phyloP scores from a whole-genome alignment of 768 basidiomycete species.

The Leccinum uliginosum region DNA sequence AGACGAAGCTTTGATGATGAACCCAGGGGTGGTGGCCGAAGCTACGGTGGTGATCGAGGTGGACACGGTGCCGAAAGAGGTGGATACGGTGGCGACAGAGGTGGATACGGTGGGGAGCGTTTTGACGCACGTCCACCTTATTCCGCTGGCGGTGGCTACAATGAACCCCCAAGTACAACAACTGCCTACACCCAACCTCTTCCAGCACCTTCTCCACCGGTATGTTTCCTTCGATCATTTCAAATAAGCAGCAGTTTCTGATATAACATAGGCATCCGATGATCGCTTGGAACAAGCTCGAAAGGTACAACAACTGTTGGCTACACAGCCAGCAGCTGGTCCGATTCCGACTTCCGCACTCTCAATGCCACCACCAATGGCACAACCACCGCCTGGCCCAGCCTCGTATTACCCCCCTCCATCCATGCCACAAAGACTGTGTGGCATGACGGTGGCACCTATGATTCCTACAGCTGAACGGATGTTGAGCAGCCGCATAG shows the following conservation, averaged over 20 bases:
- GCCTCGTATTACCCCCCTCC: slow-evolving; percentile 43
- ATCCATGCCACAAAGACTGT: slow-evolving; percentile 52
- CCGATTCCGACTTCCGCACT: slow-evolving; percentile 33
- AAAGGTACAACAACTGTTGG: slow-evolving; percentile 79
- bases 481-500: slow-evolving; percentile 11
- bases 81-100: slow-evolving; percentile 38
- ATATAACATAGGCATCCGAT: slow-evolving; percentile 35
- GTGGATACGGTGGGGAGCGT: slow-evolving; percentile 42
- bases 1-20: slow-evolving; percentile 35
- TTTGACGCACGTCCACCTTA: slow-evolving; percentile 41
- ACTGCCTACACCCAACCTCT: slow-evolving; percentile 27
- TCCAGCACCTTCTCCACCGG: slow-evolving; percentile 21
- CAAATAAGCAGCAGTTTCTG: not conserved
- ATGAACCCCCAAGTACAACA: slow-evolving; percentile 21
- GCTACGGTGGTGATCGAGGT: slow-evolving; percentile 34
- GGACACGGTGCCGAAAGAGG: slow-evolving; percentile 41
- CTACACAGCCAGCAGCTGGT: slow-evolving; percentile 35
- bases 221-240: slow-evolving; percentile 18
- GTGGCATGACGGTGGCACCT: slow-evolving; percentile 91
- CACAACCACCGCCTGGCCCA: slow-evolving; percentile 26
- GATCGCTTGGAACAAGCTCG: slow-evolving; percentile 86
- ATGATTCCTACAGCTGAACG: slow-evolving; percentile 62
- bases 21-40: slow-evolving; percentile 34
- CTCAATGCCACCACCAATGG: slow-evolving; percentile 35
- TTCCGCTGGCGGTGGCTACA: slow-evolving; percentile 19